Evolutionary conservation across 108 stramenopile species (phyloP).

Genomic region (Seminavis robusta): DNA sequence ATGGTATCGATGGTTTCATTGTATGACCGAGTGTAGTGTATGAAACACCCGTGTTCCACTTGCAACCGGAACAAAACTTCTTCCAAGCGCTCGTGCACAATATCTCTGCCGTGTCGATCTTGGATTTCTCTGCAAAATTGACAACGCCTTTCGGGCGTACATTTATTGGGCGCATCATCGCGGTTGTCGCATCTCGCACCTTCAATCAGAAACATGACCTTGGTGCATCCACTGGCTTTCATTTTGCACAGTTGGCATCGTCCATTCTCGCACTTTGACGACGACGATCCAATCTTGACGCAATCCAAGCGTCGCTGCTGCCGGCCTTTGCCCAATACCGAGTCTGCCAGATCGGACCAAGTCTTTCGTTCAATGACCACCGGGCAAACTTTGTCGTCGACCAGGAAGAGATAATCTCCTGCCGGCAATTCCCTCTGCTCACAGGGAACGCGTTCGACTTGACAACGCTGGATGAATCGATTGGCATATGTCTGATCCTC

Average conservation of each 20-base stretch:
- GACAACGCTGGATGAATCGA: slow-evolving; percentile 27
- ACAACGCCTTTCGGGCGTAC: slow-evolving; percentile 23
- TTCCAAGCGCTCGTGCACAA: slow-evolving; percentile 37
- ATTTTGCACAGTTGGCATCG: slow-evolving; percentile 49
- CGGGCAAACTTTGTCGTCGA: slow-evolving; percentile 28
- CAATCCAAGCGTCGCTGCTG: slow-evolving; percentile 42
- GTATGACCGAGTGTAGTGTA: slow-evolving; percentile 42
- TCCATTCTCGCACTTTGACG: slow-evolving; percentile 16
- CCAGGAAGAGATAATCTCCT: slow-evolving; percentile 46
- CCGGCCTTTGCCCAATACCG: slow-evolving; percentile 31
- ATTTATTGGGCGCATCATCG: slow-evolving; percentile 24
- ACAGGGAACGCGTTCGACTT: slow-evolving; percentile 30
- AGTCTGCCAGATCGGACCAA: slow-evolving; percentile 56
- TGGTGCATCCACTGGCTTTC: slow-evolving; percentile 46
- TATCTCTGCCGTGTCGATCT: slow-evolving; percentile 28
- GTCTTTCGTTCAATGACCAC: slow-evolving; percentile 48
- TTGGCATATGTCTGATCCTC: slow-evolving; percentile 39
- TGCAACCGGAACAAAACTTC: slow-evolving; percentile 32
- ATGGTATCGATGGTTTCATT: slow-evolving; percentile 44
- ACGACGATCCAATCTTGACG: slow-evolving; percentile 24
- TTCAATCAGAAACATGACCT: slow-evolving; percentile 53
- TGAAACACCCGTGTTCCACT: slow-evolving; percentile 38
- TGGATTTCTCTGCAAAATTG: slow-evolving; percentile 27
- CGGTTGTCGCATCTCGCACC: slow-evolving; percentile 39
- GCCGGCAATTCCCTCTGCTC: slow-evolving; percentile 45